Evolutionary conservation across 306 rosid species (phyloP).

Genomic region (Cucurbita moschata): DNA sequence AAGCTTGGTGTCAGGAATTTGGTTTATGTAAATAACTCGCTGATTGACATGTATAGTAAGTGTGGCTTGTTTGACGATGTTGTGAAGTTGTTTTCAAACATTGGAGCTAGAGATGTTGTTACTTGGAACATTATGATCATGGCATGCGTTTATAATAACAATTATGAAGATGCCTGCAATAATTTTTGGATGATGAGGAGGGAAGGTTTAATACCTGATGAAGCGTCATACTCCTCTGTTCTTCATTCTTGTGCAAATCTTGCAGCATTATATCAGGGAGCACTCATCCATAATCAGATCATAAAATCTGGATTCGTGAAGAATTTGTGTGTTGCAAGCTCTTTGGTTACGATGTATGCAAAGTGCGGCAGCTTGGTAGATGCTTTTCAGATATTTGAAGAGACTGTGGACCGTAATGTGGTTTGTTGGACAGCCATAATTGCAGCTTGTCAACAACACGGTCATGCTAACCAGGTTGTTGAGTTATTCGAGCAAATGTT

Average conservation of each 20-base stretch:
- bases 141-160: constrained; percentile 21
- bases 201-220: constrained; percentile 39
- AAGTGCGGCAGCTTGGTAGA: constrained; percentile 42
- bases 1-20: constrained; percentile 31
- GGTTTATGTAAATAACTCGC: constrained; percentile 38
- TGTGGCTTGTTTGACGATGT: constrained; percentile 31
- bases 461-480: constrained; percentile 34
- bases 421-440: constrained; percentile 61
- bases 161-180: constrained; percentile 36
- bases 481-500: constrained; percentile 44
- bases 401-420: constrained; percentile 27
- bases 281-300: constrained; percentile 30
- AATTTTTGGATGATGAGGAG: constrained; percentile 31
- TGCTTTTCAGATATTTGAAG: constrained; percentile 26
- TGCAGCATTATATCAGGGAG: constrained; percentile 35
- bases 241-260: constrained; percentile 40
- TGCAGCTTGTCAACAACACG: constrained; percentile 48
- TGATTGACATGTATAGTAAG: constrained; percentile 41
- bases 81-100: constrained; percentile 23
- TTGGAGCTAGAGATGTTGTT: constrained; percentile 35
- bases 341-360: constrained; percentile 47
- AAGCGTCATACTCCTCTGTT: constrained; percentile 34
- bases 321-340: constrained; percentile 27
- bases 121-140: constrained; percentile 44
- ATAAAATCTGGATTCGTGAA: constrained; percentile 30